A percentile compares a stretch with the other conserved stretches of the same genome.
Conservation (phyloP, 2,329 filamentous ascomycete species). For the Emergomyces pasteurianus region DNA sequence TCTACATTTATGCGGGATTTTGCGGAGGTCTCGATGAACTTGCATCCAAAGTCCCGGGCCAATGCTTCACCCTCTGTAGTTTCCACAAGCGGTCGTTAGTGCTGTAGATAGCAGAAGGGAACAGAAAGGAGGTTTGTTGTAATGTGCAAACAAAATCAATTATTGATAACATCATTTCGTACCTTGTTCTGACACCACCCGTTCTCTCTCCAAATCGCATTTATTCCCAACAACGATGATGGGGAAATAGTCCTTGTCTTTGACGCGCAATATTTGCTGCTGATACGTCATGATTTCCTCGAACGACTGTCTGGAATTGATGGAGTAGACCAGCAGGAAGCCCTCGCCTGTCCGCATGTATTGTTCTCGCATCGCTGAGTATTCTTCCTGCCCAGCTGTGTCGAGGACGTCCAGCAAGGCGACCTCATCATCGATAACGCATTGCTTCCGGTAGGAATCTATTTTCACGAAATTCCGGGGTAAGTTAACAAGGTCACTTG, state of each 20-base stretch:
- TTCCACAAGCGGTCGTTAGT: constrained; percentile 3
- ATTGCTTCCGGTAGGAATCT: constrained; percentile 99
- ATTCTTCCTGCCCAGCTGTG: constrained; percentile 97
- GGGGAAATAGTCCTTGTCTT: constrained; percentile 99
- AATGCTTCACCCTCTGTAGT: constrained; percentile 73
- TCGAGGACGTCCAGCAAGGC: constrained; percentile 95
- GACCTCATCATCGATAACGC: constrained; percentile 95
- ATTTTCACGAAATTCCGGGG: constrained; percentile 9
- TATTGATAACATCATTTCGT: constrained; percentile 25
- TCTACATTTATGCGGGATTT: constrained; percentile 98
- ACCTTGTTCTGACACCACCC: constrained; percentile 89
- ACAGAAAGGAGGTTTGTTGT: constrained; percentile 1
- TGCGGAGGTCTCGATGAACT: constrained; percentile 97
- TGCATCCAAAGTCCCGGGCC: constrained; percentile 81
- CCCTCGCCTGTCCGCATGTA: constrained; percentile 99
- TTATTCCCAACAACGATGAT: constrained; percentile 99
- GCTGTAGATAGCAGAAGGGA: not conserved
- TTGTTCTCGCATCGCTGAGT: constrained; percentile 98
- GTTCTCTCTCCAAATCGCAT: constrained; percentile 90
- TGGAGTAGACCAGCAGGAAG: constrained; percentile 95
- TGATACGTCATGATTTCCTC: constrained; percentile 98
- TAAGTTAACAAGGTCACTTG: not conserved
- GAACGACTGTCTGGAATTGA: constrained; percentile 92
- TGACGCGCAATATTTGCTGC: constrained; percentile 95
- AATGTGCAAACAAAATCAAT: not conserved